Percentiles rank a stretch among this genome's conserved stretches.
phyloP scores from a whole-genome alignment of 305 asterid species.

The Solanum hybrid region DNA sequence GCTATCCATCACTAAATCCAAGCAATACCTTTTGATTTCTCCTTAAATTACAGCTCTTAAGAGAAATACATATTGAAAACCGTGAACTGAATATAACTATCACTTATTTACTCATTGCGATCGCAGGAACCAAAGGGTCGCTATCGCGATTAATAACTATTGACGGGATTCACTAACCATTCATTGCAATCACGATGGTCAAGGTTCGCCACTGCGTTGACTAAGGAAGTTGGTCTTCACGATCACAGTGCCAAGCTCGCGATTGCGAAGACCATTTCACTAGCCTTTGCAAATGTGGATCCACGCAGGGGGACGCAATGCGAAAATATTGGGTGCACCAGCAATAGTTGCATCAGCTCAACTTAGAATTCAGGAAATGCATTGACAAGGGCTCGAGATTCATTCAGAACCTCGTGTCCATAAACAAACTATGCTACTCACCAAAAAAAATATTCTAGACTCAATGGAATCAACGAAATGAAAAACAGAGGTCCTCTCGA shows the following conservation, averaged over 20 bases:
- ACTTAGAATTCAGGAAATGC: too few species aligned
- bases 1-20: not conserved
- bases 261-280: not conserved
- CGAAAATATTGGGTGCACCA: not conserved
- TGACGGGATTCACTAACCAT: not conserved
- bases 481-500: not conserved
- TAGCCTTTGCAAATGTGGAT: not conserved
- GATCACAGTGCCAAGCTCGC: not conserved
- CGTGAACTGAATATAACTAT: not conserved
- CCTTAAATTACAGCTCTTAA: not conserved
- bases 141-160: not conserved
- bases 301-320: not conserved
- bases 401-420: not conserved
- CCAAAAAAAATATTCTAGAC: not conserved
- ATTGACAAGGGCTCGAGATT: not conserved
- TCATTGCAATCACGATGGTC: not conserved
- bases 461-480: not conserved
- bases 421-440: not conserved
- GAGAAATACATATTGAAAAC: not conserved
- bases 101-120: not conserved
- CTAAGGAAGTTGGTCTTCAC: not conserved
- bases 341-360: not conserved
- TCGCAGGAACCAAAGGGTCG: not conserved
- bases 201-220: too few species aligned
- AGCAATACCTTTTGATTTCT: not conserved